Base-by-base conservation (phyloP, 2,329 filamentous ascomycete species). In the Diaporthe ilicicola region DNA sequence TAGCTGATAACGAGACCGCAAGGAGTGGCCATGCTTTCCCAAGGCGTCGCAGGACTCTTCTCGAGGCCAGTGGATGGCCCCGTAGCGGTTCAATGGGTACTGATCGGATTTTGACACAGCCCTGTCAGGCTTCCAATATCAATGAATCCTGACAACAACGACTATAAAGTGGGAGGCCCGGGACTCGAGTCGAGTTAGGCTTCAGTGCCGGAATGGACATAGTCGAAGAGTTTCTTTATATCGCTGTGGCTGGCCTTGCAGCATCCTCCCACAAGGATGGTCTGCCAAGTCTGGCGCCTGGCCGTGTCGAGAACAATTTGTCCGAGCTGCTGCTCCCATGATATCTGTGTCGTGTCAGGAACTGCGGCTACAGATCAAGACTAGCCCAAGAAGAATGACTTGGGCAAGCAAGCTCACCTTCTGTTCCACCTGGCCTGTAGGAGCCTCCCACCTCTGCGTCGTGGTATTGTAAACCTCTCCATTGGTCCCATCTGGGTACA, bases 401-500 rank as follows among this genome's bases (percentile, higher is more conserved):
- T n/a, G 51, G 37, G 37, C 19, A 15, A 29, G 39, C 9, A 3
- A 17, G 74, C 76, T 76, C 73, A 81, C 78, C 56, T 59, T 72
- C n/a, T 73, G 61, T 22, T 73, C 70, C 7, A 76, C 72, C 10
- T 75, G 72, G 8, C 75, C 77, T n/a, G 78, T 76, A 0, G 82
- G 82, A 1, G 82, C 70, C 73, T 86, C 87, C 91, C 91, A 93
- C 66, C 80, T 81, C 76, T 91, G 87, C 8, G 88, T 90, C 0
- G 79, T 80, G 1, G 90, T 91, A 77, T 93, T 88, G 79, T 93
- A 93, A 0, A 90, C 85, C 79, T 92, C 89, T 0, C 89, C 90
- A 56, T 89, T 90, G 1, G 91, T 92, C 0, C 91, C 91, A 77
- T 93, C 91, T 0, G 91, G 91, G 77, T 92, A 93, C 22, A 93